phyloP scores from a whole-genome alignment of 352 stramenopile genomes.

The Globisporangium canariense region DNA sequence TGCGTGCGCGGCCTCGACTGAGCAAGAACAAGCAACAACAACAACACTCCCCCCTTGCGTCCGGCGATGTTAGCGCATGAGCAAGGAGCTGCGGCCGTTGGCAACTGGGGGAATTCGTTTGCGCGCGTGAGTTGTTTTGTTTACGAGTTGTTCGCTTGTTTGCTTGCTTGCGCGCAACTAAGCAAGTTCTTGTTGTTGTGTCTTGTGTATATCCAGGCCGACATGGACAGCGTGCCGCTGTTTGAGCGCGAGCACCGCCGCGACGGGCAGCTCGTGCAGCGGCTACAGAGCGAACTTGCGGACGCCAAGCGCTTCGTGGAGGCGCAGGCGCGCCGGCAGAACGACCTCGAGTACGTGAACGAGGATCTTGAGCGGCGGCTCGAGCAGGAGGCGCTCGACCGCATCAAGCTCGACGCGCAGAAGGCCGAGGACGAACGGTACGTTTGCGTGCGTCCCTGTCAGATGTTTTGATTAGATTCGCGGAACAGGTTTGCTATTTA shows the following conservation, averaged over 20 bases:
- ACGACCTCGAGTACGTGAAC: conserved; percentile 86
- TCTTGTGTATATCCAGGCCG: conserved; percentile 26
- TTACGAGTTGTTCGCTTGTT: conserved; percentile 1
- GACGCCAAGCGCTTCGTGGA: conserved; percentile 85
- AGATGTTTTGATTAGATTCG: conserved; percentile 10
- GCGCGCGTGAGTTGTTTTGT: conserved; percentile 22
- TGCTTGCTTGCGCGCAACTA: neutral
- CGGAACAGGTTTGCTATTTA: conserved; percentile 3
- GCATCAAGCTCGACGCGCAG: conserved; percentile 76
- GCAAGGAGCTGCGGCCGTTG: conserved; percentile 26
- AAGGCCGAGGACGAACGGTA: conserved; percentile 83
- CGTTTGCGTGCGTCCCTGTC: conserved; percentile 8
- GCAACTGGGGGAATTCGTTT: conserved; percentile 56
- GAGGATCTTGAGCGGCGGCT: conserved; percentile 81
- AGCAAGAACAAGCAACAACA: neutral
- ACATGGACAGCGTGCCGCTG: conserved; percentile 82
- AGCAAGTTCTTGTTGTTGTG: neutral
- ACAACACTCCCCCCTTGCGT: neutral
- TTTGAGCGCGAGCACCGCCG: conserved; percentile 87
- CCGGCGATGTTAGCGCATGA: conserved; percentile 23
- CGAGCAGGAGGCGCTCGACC: conserved; percentile 81
- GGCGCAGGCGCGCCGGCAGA: conserved; percentile 74
- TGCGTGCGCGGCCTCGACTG: conserved; percentile 1
- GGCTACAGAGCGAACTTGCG: conserved; percentile 78
- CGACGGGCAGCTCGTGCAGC: conserved; percentile 80